Percentiles rank a stretch among this genome's conserved stretches.
Evolutionary conservation across 345 rosid genomes (phyloP).

Genomic region (Reutealis trisperma): DNA sequence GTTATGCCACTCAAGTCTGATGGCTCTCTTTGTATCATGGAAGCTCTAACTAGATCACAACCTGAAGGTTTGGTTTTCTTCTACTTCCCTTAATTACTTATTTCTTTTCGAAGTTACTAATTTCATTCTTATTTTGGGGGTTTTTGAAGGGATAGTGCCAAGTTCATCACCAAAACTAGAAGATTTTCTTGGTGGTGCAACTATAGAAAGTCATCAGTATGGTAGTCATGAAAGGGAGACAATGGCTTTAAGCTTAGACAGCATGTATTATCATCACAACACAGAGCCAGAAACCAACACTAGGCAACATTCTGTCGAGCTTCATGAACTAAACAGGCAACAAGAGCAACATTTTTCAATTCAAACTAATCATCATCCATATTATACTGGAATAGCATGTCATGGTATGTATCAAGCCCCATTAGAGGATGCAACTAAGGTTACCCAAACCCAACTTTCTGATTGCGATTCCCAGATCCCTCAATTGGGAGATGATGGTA

Average conservation of each 20-base stretch:
- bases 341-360: constrained; percentile 34
- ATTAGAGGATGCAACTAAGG: constrained; percentile 35
- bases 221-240: constrained; percentile 40
- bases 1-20: constrained; percentile 84
- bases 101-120: too few relatives aligned
- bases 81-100: background rate
- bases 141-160: constrained; percentile 40
- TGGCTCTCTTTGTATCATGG: constrained; percentile 77
- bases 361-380: constrained; percentile 30
- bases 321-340: constrained; percentile 33
- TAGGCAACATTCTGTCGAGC: constrained; percentile 39
- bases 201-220: constrained; percentile 44
- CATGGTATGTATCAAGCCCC: constrained; percentile 37
- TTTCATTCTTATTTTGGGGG: background rate
- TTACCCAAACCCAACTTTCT: constrained; percentile 30
- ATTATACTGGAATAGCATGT: constrained; percentile 33
- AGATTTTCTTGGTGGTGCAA: constrained; percentile 70
- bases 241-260: constrained; percentile 53
- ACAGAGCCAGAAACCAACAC: constrained; percentile 24
- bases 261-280: constrained; percentile 43
- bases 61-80: constrained; percentile 52
- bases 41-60: constrained; percentile 66
- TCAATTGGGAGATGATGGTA: constrained; percentile 28
- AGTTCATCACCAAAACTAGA: constrained; percentile 68
- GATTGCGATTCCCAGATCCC: constrained; percentile 37